Conservation (phyloP, 257 asterid species). For the Fraxinus quadrangulata region DNA sequence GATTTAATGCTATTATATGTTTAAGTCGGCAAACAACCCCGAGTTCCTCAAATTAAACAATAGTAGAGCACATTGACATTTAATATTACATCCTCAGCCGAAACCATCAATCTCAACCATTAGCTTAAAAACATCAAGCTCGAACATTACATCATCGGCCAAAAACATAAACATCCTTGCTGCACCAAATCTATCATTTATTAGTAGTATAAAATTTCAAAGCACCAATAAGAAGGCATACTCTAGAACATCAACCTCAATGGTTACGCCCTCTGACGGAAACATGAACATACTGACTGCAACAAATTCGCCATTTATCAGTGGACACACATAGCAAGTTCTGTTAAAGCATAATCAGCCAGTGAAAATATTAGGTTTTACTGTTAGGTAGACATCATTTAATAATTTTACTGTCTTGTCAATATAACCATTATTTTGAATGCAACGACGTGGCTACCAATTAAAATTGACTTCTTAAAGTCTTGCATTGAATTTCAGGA, state of each 20-base stretch:
- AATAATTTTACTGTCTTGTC: background rate
- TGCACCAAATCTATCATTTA: background rate
- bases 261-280: background rate
- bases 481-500: background rate
- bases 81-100: background rate
- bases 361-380: background rate
- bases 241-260: background rate
- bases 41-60: conserved; percentile 22
- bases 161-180: background rate
- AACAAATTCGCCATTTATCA: background rate
- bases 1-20: conserved; percentile 14
- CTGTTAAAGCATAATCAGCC: background rate
- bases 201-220: background rate
- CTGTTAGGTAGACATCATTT: background rate
- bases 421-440: background rate
- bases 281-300: background rate
- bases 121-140: background rate
- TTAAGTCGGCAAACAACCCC: conserved; percentile 23
- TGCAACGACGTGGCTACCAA: background rate
- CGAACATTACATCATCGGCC: background rate
- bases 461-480: background rate
- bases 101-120: background rate
- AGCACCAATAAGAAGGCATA: background rate
- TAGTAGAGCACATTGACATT: background rate
- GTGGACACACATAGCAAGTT: background rate